Percentiles rank a stretch among this genome's conserved stretches.
Conservation (phyloP, 257 asterid species). For the Primulina eburnea region DNA sequence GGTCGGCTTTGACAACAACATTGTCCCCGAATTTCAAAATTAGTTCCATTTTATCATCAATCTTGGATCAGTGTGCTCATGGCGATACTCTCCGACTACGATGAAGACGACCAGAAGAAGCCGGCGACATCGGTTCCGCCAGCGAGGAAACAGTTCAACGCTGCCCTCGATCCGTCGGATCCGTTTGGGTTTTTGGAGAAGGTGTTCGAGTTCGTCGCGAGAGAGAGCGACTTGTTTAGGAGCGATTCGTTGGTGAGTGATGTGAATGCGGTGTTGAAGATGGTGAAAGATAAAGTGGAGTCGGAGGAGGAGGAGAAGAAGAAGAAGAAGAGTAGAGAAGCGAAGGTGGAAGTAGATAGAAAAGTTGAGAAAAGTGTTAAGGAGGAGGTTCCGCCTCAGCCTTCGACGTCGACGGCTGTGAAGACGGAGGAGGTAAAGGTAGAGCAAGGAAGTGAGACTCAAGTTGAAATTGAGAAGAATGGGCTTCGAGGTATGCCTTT, state of each 20-base stretch:
- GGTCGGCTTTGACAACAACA: too few relatives aligned
- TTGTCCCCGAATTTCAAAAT: too few relatives aligned
- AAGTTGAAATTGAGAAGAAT: slow-evolving; percentile 33
- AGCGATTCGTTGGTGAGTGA: slow-evolving; percentile 54
- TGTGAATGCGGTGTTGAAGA: slow-evolving; percentile 63
- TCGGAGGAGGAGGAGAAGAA: slow-evolving; percentile 44
- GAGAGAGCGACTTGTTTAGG: slow-evolving; percentile 65
- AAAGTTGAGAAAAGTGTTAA: slow-evolving; percentile 26
- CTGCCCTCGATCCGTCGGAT: slow-evolving; percentile 59
- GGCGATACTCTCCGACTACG: too few relatives aligned
- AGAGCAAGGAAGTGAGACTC: slow-evolving; percentile 20
- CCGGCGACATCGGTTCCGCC: slow-evolving; percentile 21
- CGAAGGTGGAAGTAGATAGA: slow-evolving; percentile 29
- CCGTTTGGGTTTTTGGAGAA: slow-evolving; percentile 73
- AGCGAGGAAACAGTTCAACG: slow-evolving; percentile 44
- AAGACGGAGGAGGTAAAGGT: background rate
- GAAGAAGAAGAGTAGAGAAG: slow-evolving; percentile 13
- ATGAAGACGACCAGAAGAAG: too few relatives aligned
- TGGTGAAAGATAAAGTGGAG: slow-evolving; percentile 56
- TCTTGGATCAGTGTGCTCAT: too few relatives aligned
- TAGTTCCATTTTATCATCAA: too few relatives aligned
- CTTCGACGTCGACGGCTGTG: slow-evolving; percentile 15
- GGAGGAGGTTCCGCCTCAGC: slow-evolving; percentile 28
- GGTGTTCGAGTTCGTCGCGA: slow-evolving; percentile 58
- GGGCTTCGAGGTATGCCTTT: slow-evolving; percentile 45